Evolutionary conservation across 2,329 filamentous ascomycete species (phyloP).

Genomic region (Colletotrichum sp.): DNA sequence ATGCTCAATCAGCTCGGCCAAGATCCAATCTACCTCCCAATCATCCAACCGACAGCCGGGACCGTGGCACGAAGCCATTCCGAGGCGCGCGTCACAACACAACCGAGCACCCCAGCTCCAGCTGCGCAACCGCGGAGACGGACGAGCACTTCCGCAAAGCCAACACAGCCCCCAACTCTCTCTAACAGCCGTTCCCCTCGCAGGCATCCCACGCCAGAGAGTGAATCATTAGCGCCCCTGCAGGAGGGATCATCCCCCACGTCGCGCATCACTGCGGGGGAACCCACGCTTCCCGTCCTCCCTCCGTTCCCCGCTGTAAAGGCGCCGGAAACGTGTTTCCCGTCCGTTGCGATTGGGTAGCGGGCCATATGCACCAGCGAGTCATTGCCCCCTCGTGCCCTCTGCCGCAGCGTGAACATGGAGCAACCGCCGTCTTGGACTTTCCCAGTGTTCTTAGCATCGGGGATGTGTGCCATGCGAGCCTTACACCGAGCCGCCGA

Average conservation of each 20-base stretch:
- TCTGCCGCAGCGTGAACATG: neutral
- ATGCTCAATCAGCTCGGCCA: neutral
- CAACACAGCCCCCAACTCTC: neutral
- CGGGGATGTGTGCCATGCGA: neutral
- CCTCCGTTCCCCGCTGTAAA: neutral
- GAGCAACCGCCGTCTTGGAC: neutral
- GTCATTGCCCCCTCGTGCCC: neutral
- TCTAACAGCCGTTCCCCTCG: neutral
- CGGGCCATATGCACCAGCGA: neutral
- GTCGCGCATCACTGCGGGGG: neutral
- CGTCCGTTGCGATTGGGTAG: neutral
- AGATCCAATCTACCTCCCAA: neutral
- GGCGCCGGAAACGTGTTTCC: neutral
- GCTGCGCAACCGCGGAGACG: neutral
- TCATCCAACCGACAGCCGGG: neutral
- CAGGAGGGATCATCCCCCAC: neutral
- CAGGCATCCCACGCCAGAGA: neutral
- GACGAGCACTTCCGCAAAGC: neutral
- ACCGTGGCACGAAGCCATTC: neutral
- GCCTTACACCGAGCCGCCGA: neutral
- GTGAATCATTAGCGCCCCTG: neutral
- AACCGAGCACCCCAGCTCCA: neutral
- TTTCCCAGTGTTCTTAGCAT: neutral
- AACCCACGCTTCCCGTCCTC: neutral
- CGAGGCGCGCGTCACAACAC: neutral